Base-by-base conservation (phyloP, 257 asterid species). In the Nemophila menziesii region DNA sequence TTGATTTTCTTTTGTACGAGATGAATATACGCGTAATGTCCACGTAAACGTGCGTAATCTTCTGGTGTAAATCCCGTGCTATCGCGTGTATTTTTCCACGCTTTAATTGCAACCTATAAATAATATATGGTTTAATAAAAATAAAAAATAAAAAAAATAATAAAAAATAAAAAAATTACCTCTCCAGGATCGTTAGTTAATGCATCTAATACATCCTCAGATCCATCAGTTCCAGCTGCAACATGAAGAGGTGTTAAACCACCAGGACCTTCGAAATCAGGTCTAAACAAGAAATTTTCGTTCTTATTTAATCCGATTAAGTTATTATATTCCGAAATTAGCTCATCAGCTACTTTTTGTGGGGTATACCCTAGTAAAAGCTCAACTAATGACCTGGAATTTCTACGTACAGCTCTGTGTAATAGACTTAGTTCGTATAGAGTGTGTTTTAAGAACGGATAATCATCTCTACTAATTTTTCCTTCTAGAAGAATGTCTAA, bases 161-260 rank as follows among this genome's bases (percentile, higher is more conserved):
- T 13, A 26, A 34, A 8, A 41, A 57, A 17, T 20, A 33, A 38
- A 9, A 37, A 39, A 12, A 10, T 48, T 68, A 78, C 94, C 86
- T 64, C 68, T 51, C 80, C 66, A 8, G 86, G 94, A 69, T 82
- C 94, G 52, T 75, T 63, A 2, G 83, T 82, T 64, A 82, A 48
- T 26, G 83, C 92, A 46, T 78, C 86, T 43, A 75, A 61, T 21
- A 71, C 65, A 46, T 78, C 86, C 52, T 73, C 92, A 29, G 83
- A 72, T 42, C 86, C 82, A 55, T 80, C 90, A 64, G 69, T 70
- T 55, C 92, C 82, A 38, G 94, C 87, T 12, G 92, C 94, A 44
- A 78, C 69, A 64, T 82, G 94, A 64, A 82, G 86, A 52, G 94
- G 94, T 16, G 92, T 82, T 55, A 78, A 57, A 51, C 84, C 92